Percentiles rank a stretch among this genome's conserved stretches.
phyloP scores from a whole-genome alignment of 768 basidiomycete genomes.

The Brasilioporus rufonigricans region DNA sequence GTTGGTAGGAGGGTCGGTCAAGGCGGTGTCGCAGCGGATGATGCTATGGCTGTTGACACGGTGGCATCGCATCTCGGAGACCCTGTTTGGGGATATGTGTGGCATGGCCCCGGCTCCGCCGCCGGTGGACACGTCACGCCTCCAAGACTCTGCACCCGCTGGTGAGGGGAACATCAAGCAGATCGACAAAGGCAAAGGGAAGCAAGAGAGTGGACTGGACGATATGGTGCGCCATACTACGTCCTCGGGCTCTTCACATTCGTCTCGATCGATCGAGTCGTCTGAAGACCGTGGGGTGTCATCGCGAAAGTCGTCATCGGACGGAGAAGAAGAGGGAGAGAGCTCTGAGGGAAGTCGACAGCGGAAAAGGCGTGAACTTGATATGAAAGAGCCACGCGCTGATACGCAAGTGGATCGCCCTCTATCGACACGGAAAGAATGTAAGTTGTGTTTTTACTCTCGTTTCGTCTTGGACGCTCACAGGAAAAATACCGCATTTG shows the following conservation, averaged over 20 bases:
- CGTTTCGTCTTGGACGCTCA: background rate
- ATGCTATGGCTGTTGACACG: slow-evolving; percentile 34
- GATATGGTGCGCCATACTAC: background rate
- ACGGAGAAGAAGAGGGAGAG: slow-evolving; percentile 10
- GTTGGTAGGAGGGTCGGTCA: slow-evolving; percentile 36
- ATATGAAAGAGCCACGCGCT: background rate
- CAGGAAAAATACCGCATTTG: background rate
- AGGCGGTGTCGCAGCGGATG: slow-evolving; percentile 25
- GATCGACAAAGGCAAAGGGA: slow-evolving; percentile 17
- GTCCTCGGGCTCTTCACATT: slow-evolving; percentile 12
- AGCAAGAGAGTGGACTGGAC: background rate
- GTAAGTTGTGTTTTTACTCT: slow-evolving; percentile 9
- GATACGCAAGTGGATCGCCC: background rate
- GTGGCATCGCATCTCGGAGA: slow-evolving; percentile 28
- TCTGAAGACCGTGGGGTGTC: slow-evolving; percentile 8
- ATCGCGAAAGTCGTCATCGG: slow-evolving; percentile 9
- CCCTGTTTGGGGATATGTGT: slow-evolving; percentile 24
- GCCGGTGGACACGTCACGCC: background rate
- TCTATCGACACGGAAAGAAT: slow-evolving; percentile 10
- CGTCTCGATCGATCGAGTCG: slow-evolving; percentile 8
- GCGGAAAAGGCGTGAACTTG: slow-evolving; percentile 21
- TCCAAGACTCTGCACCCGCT: background rate
- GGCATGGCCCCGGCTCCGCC: slow-evolving; percentile 20
- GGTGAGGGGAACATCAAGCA: slow-evolving; percentile 2
- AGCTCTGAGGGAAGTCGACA: slow-evolving; percentile 12